These are phyloP conservation scores for Pichia sp. DNA, from an alignment of 1,139 yeast genomes.

Conservation along the genomic window DNA sequence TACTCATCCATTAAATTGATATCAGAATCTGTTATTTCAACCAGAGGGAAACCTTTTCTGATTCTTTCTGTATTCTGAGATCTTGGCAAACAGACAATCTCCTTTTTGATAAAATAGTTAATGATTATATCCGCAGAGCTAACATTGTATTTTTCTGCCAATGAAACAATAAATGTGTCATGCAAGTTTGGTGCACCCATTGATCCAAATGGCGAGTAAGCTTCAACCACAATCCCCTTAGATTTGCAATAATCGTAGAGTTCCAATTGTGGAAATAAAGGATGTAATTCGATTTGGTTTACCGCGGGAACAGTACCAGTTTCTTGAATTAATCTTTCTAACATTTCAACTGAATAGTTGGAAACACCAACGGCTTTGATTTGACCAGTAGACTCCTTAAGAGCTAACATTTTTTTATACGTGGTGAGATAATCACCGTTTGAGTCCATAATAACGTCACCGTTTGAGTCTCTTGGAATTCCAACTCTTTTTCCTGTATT, in stretches of 20 bases:
- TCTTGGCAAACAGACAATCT: conserved; percentile 66
- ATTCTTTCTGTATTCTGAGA: conserved; percentile 38
- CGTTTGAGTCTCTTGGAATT: conserved; percentile 1
- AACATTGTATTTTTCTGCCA: conserved; percentile 50
- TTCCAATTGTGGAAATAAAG: conserved; percentile 63
- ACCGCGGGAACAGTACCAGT: conserved; percentile 46
- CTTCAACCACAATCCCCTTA: conserved; percentile 55
- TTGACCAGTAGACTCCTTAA: conserved; percentile 28
- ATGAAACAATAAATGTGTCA: conserved; percentile 36
- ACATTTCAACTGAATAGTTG: conserved; percentile 46
- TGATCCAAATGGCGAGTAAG: conserved; percentile 78
- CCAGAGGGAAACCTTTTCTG: conserved; percentile 15
- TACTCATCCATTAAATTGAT: conserved; percentile 32
- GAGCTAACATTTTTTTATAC: conserved; percentile 59
- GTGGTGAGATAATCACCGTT: conserved; percentile 55
- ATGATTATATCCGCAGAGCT: conserved; percentile 55
- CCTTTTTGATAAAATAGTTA: conserved; percentile 67
- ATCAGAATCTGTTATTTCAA: conserved; percentile 28
- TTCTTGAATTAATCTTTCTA: conserved; percentile 39
- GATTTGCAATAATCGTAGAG: conserved; percentile 45
- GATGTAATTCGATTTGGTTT: conserved; percentile 73
- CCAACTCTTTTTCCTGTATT: conserved; percentile 11
- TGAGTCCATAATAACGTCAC: conserved; percentile 31
- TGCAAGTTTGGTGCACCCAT: conserved; percentile 54
- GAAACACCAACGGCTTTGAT: conserved; percentile 72